A percentile compares a stretch with the other conserved stretches of the same genome.
Evolutionary conservation across 1,284 basidiomycete genomes (phyloP).

Genomic region (Pseudozyma sp.): DNA sequence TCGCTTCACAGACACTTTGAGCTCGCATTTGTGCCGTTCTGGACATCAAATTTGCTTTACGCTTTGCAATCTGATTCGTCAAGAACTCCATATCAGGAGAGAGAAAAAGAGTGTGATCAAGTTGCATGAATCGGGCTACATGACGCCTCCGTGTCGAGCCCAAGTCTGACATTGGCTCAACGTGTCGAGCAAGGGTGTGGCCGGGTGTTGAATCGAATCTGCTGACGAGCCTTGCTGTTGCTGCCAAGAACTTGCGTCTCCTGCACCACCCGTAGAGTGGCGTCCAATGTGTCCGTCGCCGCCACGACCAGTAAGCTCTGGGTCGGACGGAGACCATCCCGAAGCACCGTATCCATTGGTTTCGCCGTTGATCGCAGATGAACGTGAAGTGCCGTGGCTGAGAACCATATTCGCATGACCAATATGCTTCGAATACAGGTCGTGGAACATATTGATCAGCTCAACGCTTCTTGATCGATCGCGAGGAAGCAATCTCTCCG

Average conservation of each 20-base stretch:
- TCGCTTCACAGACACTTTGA: background rate
- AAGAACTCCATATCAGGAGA: no score
- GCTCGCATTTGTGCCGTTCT: background rate
- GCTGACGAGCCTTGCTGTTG: background rate
- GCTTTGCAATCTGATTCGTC: no score
- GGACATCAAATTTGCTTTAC: no score
- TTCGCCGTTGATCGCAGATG: background rate
- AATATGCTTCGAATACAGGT: conserved; percentile 41
- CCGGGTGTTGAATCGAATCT: conserved; percentile 29
- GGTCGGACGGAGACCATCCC: conserved; percentile 20
- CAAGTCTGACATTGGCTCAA: conserved; percentile 34
- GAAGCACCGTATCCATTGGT: background rate
- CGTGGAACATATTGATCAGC: conserved; percentile 36
- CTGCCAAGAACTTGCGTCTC: conserved; percentile 4
- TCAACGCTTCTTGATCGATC: conserved; percentile 27
- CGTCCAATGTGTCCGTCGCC: background rate
- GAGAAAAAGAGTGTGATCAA: background rate
- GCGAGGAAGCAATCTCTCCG: conserved; percentile 27
- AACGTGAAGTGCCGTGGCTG: conserved; percentile 14
- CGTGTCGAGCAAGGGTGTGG: conserved; percentile 36
- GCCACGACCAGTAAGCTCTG: background rate
- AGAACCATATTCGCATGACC: conserved; percentile 43
- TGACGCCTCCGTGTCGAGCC: conserved; percentile 31
- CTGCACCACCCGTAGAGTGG: background rate
- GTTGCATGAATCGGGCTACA: conserved; percentile 1